Evolutionary conservation across 2,329 filamentous ascomycete species (phyloP).

Genomic region (Pezicula radicicola): DNA sequence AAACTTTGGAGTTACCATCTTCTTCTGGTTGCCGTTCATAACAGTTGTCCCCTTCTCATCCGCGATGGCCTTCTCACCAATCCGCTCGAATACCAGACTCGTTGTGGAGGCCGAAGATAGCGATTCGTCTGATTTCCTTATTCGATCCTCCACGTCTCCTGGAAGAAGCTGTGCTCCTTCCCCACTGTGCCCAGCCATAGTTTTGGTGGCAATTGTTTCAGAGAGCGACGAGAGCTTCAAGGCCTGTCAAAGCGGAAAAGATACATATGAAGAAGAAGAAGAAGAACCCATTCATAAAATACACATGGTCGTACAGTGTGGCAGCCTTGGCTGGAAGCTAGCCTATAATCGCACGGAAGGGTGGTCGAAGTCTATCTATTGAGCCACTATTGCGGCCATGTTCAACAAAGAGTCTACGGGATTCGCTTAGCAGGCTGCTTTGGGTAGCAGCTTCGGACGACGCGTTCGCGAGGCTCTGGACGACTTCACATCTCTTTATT

Average conservation of each 20-base stretch:
- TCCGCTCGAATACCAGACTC: constrained; percentile 76
- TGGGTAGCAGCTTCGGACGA: no score
- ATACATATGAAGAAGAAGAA: neutral
- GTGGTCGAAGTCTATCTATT: neutral
- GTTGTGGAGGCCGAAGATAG: constrained; percentile 79
- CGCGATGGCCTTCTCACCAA: constrained; percentile 48
- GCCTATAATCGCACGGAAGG: neutral
- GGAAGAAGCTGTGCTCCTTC: constrained; percentile 24
- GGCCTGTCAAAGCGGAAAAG: neutral
- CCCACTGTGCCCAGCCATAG: constrained; percentile 25
- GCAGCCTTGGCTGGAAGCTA: neutral
- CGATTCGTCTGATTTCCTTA: constrained; percentile 39
- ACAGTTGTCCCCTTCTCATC: constrained; percentile 9
- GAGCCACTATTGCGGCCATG: neutral
- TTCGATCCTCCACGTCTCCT: constrained; percentile 10
- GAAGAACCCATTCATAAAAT: neutral
- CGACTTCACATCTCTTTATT: no score
- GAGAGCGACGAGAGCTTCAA: neutral
- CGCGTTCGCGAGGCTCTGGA: no score
- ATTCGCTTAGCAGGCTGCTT: neutral
- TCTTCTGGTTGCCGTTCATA: constrained; percentile 15
- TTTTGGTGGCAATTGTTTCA: neutral
- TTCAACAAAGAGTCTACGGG: neutral
- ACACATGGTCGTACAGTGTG: neutral
- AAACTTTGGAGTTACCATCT: constrained; percentile 24